These are phyloP conservation scores for Heliocybe sulcata DNA, from an alignment of 1,284 basidiomycete species.

Conservation along the genomic window DNA sequence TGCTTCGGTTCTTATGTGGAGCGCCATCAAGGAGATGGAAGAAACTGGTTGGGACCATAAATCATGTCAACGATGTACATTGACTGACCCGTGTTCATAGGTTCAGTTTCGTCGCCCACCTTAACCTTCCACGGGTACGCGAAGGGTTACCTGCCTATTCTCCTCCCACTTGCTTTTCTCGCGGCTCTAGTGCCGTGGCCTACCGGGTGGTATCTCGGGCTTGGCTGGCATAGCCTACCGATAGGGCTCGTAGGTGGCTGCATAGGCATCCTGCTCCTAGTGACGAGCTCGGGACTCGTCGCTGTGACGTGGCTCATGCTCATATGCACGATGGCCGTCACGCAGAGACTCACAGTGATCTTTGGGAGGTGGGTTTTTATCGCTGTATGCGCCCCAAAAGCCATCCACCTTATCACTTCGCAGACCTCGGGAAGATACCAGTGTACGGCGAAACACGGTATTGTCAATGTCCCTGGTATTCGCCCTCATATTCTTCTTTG, in stretches of 20 bases:
- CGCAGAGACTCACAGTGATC: constrained; percentile 16
- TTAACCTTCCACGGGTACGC: constrained; percentile 40
- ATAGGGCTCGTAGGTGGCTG: not conserved
- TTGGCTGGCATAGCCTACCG: not conserved
- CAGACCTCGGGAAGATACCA: constrained; percentile 27
- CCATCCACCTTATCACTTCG: constrained; percentile 5
- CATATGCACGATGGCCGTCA: constrained; percentile 9
- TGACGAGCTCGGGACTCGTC: constrained; percentile 53
- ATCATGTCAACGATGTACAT: constrained; percentile 2
- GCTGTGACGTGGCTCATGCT: constrained; percentile 51
- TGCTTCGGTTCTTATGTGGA: constrained; percentile 45
- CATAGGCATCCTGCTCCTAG: constrained; percentile 36
- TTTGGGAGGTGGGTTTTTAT: constrained; percentile 30
- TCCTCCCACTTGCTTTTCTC: constrained; percentile 35
- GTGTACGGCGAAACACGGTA: constrained; percentile 37
- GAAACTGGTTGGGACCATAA: constrained; percentile 17
- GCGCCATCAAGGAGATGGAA: constrained; percentile 38
- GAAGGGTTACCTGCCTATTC: constrained; percentile 28
- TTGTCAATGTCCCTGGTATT: constrained; percentile 60
- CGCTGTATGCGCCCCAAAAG: not conserved
- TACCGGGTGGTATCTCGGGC: constrained; percentile 48
- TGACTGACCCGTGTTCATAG: constrained; percentile 17
- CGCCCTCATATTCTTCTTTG: constrained; percentile 58
- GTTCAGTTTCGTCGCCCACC: constrained; percentile 35
- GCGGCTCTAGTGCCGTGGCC: constrained; percentile 53